Evolutionary conservation across 2,329 filamentous ascomycete genomes (phyloP).

Genomic region (Pseudogymnoascus sp.): DNA sequence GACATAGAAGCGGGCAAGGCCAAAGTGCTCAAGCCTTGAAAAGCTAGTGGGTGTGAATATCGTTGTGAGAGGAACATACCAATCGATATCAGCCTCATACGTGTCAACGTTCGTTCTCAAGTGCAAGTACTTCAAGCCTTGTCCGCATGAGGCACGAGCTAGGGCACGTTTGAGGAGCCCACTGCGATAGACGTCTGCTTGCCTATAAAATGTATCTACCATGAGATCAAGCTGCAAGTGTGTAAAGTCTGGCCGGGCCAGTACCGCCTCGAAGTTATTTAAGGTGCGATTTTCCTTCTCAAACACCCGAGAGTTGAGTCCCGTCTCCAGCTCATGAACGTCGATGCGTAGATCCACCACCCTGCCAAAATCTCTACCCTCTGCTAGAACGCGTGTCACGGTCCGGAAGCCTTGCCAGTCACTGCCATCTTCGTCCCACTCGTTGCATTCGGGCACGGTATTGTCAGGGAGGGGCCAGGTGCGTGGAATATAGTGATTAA

Average conservation of each 20-base stretch:
- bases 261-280: conserved; percentile 19
- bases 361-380: conserved; percentile 15
- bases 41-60: conserved; percentile 29
- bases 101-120: conserved; percentile 15
- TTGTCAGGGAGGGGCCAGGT: neutral
- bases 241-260: conserved; percentile 24
- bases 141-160: conserved; percentile 8
- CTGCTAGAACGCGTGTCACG: conserved; percentile 24
- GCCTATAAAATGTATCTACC: conserved; percentile 9
- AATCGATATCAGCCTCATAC: neutral
- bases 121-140: conserved; percentile 21
- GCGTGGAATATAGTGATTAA: conserved; percentile 29
- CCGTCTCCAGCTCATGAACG: conserved; percentile 24
- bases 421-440: conserved; percentile 16
- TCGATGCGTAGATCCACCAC: conserved; percentile 33
- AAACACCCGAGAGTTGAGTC: conserved; percentile 30
- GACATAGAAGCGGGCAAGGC: conserved; percentile 25
- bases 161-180: conserved; percentile 19
- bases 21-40: conserved; percentile 27
- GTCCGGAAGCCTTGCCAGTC: conserved; percentile 30
- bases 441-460: conserved; percentile 2
- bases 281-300: conserved; percentile 21
- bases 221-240: conserved; percentile 25
- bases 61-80: conserved; percentile 18
- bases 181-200: conserved; percentile 12